These are phyloP conservation scores for Paecilomyces fulvus DNA, from an alignment of 2,329 filamentous ascomycete species.

Conservation along the genomic window DNA sequence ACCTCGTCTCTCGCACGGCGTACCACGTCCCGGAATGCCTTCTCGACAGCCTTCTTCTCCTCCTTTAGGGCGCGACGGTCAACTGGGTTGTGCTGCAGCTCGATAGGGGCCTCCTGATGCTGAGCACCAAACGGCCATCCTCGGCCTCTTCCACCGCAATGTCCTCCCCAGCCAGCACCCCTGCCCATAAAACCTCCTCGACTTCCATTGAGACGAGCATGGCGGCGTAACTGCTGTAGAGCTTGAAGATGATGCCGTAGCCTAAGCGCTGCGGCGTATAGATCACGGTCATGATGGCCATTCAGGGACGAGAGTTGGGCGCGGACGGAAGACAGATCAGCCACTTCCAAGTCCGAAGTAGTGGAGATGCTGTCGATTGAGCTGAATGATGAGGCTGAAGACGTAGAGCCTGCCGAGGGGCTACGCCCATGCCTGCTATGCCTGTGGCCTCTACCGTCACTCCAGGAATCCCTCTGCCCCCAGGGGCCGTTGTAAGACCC, in stretches of 20 bases:
- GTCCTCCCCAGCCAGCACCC: not conserved
- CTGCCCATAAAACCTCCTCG: not conserved
- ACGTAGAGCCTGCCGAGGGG: constrained; percentile 19
- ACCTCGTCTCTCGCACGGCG: constrained; percentile 30
- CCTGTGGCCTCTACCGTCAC: not conserved
- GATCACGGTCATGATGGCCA: constrained; percentile 26
- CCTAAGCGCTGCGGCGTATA: constrained; percentile 27
- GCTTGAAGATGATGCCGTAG: constrained; percentile 26
- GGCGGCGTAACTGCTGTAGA: constrained; percentile 26
- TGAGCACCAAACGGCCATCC: not conserved
- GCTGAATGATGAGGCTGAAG: constrained; percentile 26
- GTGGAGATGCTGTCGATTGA: constrained; percentile 31
- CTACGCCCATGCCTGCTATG: constrained; percentile 14
- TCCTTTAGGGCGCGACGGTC: constrained; percentile 26
- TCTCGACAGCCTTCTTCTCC: constrained; percentile 28
- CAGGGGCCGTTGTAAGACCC: not conserved
- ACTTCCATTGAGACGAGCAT: constrained; percentile 14
- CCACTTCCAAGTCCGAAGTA: constrained; percentile 26
- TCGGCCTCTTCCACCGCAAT: not conserved
- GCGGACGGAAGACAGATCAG: constrained; percentile 28
- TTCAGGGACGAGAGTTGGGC: constrained; percentile 25
- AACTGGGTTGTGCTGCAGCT: constrained; percentile 19
- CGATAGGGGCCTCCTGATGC: constrained; percentile 23
- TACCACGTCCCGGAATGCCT: constrained; percentile 28
- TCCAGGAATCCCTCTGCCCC: not conserved